Base-by-base conservation (phyloP, 2,329 filamentous ascomycete genomes). In the Sclerotinia sclerotiorum region DNA sequence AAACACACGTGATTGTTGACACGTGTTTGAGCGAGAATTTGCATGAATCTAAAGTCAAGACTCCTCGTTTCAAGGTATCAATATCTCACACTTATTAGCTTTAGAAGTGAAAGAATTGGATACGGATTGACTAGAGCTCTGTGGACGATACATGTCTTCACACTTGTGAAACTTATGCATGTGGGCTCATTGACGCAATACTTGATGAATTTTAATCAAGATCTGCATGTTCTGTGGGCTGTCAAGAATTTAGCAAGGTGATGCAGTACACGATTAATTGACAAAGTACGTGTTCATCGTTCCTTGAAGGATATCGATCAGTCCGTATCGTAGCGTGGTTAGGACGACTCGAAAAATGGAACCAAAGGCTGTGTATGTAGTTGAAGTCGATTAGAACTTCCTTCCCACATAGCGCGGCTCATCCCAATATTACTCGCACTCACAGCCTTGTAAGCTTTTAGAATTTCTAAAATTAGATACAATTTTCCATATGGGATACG, bases 191-290 rank as follows among this genome's bases (percentile, higher is more conserved):
- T 49, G 58, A 61, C 58, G 58, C 44, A 32, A 61, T 35, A n/a
- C 27, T 17, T 35, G 42, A 49, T 32, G 32, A 2, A 15, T 32
- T 61, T 61, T n/a, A 32, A 61, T 61, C 57, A 48, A n/a, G 42
- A 61, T 61, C 42, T 48, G 27, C 57, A 44, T 44, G 27, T 60
- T 61, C 42, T 32, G 57, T 61, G 57, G 42, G 48, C 27, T 32
- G 4, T 5, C 24, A 21, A 5, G 11, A 8, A 2, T 27, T 7
- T 46, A 29, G 57, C 1, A 21, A 46, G 42, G 27, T 48, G 19
- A 48, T n/a, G 17, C 19, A 7, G 55, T 6, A 11, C 35, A 42
- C 24, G n/a, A 44, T 44, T 35, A 15, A 56, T 35, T 35, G 29
- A 13, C 27, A 17, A 44, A 32, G 27, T 32, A 27, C 24, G 35